Base-by-base conservation (phyloP, 2,329 filamentous ascomycete genomes). In the Pleurostoma richardsiae region DNA sequence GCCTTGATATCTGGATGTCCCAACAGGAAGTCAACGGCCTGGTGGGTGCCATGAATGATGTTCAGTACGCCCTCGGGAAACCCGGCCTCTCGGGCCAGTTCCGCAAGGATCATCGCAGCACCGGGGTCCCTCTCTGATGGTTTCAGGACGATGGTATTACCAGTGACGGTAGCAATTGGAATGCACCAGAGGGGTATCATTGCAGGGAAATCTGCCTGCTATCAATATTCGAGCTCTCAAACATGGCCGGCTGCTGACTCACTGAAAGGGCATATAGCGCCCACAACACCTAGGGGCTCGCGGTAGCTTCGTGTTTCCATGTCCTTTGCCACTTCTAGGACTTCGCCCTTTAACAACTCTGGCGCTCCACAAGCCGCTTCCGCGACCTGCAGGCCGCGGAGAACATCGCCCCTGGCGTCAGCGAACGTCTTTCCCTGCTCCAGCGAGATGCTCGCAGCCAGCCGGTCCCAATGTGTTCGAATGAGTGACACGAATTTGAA, bases 111-210 rank as follows among this genome's bases (percentile, higher is more conserved):
- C 85, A 94, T 90, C 59, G 85, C 83, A 6, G 88, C 88, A 50
- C 88, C 88, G 6, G 88, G 88, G 59, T 92, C 88, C 49, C 88
- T 82, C 72, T 95, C 88, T 1, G 88, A 92, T 7, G 88, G 88
- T 77, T 95, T 95, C 57, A 95, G 74, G 56, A 95, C 81, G 49
- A 90, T 74, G 11, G 87, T 91, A 73, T 95, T 95, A 44, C 88
- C 88, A 19, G 86, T 90, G 30, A 91, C 80, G 40, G 88, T 88
- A 41, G 88, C 88, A 57, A 94, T 87, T 38, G 88, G 89, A 52
- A 95, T 90, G 51, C 81, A 90, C 88, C 88, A 95, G 19, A 95
- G 77, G 4, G 88, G 89, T 65, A 95, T 94, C 88, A 95, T 95
- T 57, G 88, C 88, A 40, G 88, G 88, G 71, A 94, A 94, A 74